These are phyloP conservation scores for Malus hybrid DNA, from an alignment of 331 rosid genomes.

Conservation along the genomic window DNA sequence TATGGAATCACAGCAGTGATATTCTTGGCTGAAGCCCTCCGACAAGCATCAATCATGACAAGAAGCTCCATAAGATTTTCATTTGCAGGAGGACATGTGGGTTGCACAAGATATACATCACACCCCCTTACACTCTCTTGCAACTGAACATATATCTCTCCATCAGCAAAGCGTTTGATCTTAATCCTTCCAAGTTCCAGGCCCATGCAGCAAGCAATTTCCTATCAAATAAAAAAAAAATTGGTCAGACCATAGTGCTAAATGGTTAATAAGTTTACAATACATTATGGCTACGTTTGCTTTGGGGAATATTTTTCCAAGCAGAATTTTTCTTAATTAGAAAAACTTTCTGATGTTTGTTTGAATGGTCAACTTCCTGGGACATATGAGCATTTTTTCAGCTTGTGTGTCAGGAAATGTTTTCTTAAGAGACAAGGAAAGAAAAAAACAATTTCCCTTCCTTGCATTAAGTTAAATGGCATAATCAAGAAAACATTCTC, in stretches of 20 bases:
- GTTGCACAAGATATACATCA: conserved; percentile 91
- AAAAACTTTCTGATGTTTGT: not conserved
- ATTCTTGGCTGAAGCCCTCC: conserved; percentile 93
- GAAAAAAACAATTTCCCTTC: not conserved
- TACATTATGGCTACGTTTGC: not conserved
- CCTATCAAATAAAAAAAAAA: conserved; percentile 29
- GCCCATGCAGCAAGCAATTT: conserved; percentile 95
- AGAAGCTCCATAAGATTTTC: conserved; percentile 95
- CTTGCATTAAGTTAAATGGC: not conserved
- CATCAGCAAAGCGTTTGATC: conserved; percentile 94
- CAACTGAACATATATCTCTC: conserved; percentile 91
- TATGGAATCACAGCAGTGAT: conserved; percentile 93
- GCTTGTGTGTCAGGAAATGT: not conserved
- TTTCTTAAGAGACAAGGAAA: not conserved
- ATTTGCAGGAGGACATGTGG: conserved; percentile 94
- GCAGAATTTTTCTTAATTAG: not conserved
- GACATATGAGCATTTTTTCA: not conserved
- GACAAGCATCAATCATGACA: conserved; percentile 88
- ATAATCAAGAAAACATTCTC: not conserved
- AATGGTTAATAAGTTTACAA: not conserved
- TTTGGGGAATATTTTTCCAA: not conserved
- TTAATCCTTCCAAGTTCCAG: conserved; percentile 79
- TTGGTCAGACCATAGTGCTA: not conserved
- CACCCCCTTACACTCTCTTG: conserved; percentile 98
- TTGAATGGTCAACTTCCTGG: not conserved